Conservation (phyloP, 129 eudicot genomes). For the Pseudognaphalium luteoalbum region DNA sequence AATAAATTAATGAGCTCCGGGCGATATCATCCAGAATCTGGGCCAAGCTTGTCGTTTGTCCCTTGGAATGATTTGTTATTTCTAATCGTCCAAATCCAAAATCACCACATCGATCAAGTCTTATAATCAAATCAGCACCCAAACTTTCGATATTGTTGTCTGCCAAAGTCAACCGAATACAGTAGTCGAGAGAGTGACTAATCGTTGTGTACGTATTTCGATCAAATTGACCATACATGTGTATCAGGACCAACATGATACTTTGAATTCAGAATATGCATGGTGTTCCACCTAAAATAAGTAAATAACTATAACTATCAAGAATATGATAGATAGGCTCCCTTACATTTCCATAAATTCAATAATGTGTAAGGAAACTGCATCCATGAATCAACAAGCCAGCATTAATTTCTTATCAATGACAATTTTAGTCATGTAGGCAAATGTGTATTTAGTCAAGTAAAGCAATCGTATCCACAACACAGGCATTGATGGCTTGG, state of each 20-base stretch:
- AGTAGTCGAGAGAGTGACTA: neutral
- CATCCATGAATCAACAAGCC: neutral
- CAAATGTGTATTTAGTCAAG: neutral
- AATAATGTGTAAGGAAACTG: neutral
- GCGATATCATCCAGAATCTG: too few species aligned
- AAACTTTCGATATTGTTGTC: neutral
- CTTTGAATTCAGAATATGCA: neutral
- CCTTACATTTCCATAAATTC: neutral
- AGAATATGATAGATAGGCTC: neutral
- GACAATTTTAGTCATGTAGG: neutral
- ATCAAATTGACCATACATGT: neutral
- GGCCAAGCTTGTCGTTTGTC: too few species aligned
- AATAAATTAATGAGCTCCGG: too few species aligned
- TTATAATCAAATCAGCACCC: too few species aligned
- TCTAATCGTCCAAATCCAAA: too few species aligned
- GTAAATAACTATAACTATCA: neutral
- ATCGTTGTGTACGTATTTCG: neutral
- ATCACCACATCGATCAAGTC: too few species aligned
- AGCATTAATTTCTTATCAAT: neutral
- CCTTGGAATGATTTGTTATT: too few species aligned
- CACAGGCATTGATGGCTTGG: neutral
- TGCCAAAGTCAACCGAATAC: neutral
- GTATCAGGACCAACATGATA: neutral
- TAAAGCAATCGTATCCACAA: neutral
- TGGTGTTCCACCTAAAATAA: neutral